Percentiles rank a stretch among this genome's conserved stretches.
These are phyloP conservation scores for Colletotrichum australisinense DNA, from an alignment of 2,329 filamentous ascomycete genomes.

Conservation along the genomic window DNA sequence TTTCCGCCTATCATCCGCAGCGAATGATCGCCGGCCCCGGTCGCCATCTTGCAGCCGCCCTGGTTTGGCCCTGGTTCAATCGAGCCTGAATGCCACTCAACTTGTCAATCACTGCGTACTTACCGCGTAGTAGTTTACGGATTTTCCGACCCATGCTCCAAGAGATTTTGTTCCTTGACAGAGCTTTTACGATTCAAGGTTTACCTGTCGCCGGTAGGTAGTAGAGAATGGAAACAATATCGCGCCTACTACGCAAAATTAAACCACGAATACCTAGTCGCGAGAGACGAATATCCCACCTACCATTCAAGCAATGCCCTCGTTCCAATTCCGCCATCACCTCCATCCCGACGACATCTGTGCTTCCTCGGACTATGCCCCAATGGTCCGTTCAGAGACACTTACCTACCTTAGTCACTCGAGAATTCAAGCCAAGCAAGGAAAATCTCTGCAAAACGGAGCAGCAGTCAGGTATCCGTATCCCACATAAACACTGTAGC, in stretches of 20 bases:
- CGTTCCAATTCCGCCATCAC: background rate
- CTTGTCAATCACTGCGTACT: background rate
- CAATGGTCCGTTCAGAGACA: background rate
- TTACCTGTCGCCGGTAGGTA: background rate
- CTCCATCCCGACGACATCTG: background rate
- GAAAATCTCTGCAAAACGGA: background rate
- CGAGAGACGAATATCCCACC: background rate
- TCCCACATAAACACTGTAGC: background rate
- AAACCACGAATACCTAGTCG: background rate
- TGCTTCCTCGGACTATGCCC: background rate
- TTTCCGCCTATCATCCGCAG: conserved; percentile 13
- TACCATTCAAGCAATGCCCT: conserved; percentile 19
- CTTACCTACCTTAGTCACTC: background rate
- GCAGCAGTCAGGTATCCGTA: background rate
- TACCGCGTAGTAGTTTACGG: background rate
- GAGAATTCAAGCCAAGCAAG: background rate
- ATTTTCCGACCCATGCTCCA: background rate
- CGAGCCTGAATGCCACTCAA: background rate
- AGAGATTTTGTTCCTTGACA: background rate
- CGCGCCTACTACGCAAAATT: background rate
- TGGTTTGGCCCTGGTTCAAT: background rate
- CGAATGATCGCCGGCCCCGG: background rate
- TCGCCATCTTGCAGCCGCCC: conserved; percentile 14
- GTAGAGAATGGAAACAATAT: background rate
- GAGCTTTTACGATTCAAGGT: background rate